A percentile compares a stretch with the other conserved stretches of the same genome.
These are phyloP conservation scores for Annulohypoxylon maeteangense DNA, from an alignment of 495 filamentous ascomycete species.

Conservation along the genomic window DNA sequence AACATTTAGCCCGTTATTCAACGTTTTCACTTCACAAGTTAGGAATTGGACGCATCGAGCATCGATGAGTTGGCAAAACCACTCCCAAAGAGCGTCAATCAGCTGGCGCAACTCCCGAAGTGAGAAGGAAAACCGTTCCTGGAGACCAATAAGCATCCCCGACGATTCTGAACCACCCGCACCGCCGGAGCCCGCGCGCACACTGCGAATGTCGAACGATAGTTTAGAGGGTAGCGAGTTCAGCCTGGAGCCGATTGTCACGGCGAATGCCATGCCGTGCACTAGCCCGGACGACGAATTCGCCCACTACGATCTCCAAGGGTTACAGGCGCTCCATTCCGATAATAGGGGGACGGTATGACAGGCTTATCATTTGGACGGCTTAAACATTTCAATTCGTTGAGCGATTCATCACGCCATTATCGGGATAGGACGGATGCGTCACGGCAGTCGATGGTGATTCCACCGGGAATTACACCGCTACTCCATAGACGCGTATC, in stretches of 20 bases:
- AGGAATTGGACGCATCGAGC: constrained; percentile 36
- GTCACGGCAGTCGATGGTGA: background rate
- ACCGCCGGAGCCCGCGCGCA: background rate
- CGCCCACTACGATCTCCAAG: constrained; percentile 31
- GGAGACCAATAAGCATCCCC: constrained; percentile 21
- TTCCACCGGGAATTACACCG: constrained; percentile 2
- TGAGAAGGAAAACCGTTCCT: constrained; percentile 24
- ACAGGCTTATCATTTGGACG: background rate
- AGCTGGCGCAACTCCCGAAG: constrained; percentile 24
- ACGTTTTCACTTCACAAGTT: constrained; percentile 31
- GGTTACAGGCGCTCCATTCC: constrained; percentile 32
- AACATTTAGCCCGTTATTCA: constrained; percentile 49
- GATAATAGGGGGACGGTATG: constrained; percentile 24
- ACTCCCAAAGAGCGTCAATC: constrained; percentile 24
- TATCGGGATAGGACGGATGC: background rate
- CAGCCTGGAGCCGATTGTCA: constrained; percentile 24
- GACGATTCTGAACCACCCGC: constrained; percentile 11
- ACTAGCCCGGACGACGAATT: constrained; percentile 25
- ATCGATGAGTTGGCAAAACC: constrained; percentile 26
- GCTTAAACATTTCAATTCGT: too few species aligned
- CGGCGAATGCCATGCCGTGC: constrained; percentile 26
- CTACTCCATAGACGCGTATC: background rate
- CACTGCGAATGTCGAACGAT: constrained; percentile 11
- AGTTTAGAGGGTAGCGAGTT: constrained; percentile 25
- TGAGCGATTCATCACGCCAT: background rate